These are phyloP conservation scores for Carpinus viminea DNA, from an alignment of 306 rosid genomes.

Conservation along the genomic window DNA sequence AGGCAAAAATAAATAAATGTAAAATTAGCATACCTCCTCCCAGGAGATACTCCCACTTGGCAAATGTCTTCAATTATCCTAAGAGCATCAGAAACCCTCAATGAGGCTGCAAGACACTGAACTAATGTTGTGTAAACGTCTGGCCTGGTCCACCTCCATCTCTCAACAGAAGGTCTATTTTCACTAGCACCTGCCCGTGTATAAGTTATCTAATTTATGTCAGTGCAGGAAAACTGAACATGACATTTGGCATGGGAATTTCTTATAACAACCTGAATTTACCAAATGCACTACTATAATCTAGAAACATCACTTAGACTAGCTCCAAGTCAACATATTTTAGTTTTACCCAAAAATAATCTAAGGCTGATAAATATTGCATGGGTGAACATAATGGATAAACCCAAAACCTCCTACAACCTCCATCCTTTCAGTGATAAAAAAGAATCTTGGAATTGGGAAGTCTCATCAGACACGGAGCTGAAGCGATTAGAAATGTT, in stretches of 20 bases:
- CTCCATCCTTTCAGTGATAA: not conserved
- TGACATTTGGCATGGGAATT: not conserved
- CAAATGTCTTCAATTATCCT: slow-evolving; percentile 66
- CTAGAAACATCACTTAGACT: not conserved
- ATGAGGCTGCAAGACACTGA: slow-evolving; percentile 76
- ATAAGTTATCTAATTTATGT: slow-evolving; percentile 10
- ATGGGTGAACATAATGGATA: not conserved
- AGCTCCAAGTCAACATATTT: not conserved
- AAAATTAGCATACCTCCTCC: slow-evolving; percentile 68
- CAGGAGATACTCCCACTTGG: slow-evolving; percentile 83
- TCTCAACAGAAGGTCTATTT: slow-evolving; percentile 49
- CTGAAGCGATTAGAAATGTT: too few species aligned
- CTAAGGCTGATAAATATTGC: not conserved
- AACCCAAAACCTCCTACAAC: not conserved
- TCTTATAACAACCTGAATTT: too few species aligned
- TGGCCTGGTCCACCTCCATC: slow-evolving; percentile 91
- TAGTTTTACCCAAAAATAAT: not conserved
- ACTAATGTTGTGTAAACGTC: slow-evolving; percentile 63
- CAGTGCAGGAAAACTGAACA: not conserved
- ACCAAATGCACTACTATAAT: not conserved
- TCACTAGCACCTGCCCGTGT: slow-evolving; percentile 45
- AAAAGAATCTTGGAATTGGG: not conserved
- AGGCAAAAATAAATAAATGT: not conserved
- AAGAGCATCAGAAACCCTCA: slow-evolving; percentile 92
- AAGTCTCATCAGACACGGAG: too few species aligned